Evolutionary conservation across 176 grass and related monocot species (phyloP), one percentile per base, ranked within the genome.

Genomic region (Ampelocalamus luodianensis): DNA sequence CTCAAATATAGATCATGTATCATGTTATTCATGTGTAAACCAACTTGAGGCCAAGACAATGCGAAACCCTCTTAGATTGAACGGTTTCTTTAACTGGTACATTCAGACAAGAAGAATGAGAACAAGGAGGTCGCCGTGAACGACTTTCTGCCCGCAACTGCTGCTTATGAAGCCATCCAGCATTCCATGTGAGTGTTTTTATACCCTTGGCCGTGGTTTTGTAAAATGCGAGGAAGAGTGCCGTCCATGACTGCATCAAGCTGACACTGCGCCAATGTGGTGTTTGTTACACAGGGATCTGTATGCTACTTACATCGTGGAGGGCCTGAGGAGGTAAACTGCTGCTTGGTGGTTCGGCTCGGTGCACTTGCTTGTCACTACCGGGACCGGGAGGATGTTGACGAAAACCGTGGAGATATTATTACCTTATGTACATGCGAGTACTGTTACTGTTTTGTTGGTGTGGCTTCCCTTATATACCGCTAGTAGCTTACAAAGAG

Each of bases 61-160:
- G 18, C 51, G 20, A 64, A 46, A n/a, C n/a, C 27, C 56, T 82
- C 59, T 75, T 60, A 62, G 43, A 83, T 64, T 13, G 3, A 79
- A 76, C 64, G 24, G 10, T 86, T 80, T 83, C 85, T 76, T 93
- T 88, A 76, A 69, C 75, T n/a, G 4, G 1, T 67, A 78, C 38
- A 29, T 79, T 66, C 70, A 99, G 96, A 98, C 86, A 98, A 98
- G 96, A 98, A 98, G 80, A 98, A 98, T 81, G 96, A 98, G 83
- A 98, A 98, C 80, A 98, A 98, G 87, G 91, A 98, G 71, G 96
- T 98, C 1, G 96, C 96, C 1, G 96, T 98, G 68, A 92, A 98
- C 20, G 93, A 98, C 81, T 98, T 98, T 60, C 90, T 98, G 39
- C 93, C 93, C 0, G 86, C 93, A 0, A 75, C 58, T 40, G 76